Evolutionary conservation across 495 filamentous ascomycete genomes (phyloP).

Genomic region (Pyrenula aspistea): DNA sequence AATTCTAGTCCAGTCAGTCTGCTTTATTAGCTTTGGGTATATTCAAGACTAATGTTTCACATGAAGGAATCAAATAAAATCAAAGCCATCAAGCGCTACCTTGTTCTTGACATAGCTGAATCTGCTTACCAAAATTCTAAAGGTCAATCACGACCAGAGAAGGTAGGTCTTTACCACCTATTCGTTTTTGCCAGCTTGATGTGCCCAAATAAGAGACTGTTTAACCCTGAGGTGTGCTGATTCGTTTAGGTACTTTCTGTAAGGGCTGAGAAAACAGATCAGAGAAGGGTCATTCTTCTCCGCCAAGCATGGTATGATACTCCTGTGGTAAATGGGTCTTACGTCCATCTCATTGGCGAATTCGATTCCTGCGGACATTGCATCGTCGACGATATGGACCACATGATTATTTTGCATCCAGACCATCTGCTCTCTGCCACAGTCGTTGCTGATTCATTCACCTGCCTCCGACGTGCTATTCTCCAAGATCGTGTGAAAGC

Average conservation of each 20-base stretch:
- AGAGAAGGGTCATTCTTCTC: slow-evolving; percentile 56
- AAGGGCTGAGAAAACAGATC: slow-evolving; percentile 56
- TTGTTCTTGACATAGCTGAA: slow-evolving; percentile 58
- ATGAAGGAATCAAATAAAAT: slow-evolving; percentile 41
- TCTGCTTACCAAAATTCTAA: slow-evolving; percentile 48
- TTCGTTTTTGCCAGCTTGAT: neutral
- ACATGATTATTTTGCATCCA: slow-evolving; percentile 87
- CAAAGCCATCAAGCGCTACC: slow-evolving; percentile 70
- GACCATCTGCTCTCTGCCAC: slow-evolving; percentile 93
- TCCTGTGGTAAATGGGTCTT: slow-evolving; percentile 56
- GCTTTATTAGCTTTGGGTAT: slow-evolving; percentile 22
- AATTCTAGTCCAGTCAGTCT: slow-evolving; percentile 26
- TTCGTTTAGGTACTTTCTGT: slow-evolving; percentile 56
- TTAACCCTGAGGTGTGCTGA: neutral
- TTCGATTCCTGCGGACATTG: slow-evolving; percentile 55
- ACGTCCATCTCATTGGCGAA: slow-evolving; percentile 74
- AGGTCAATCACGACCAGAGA: slow-evolving; percentile 53
- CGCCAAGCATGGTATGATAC: slow-evolving; percentile 79
- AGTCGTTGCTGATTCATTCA: slow-evolving; percentile 85
- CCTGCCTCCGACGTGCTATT: slow-evolving; percentile 76
- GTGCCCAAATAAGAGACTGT: neutral
- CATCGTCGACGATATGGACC: slow-evolving; percentile 63
- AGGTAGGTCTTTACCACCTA: slow-evolving; percentile 34
- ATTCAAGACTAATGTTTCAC: slow-evolving; percentile 28
- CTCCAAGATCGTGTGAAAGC: slow-evolving; percentile 90